These are phyloP conservation scores for Nepenthes gracilis DNA, from an alignment of 148 eudicot species.

Conservation along the genomic window DNA sequence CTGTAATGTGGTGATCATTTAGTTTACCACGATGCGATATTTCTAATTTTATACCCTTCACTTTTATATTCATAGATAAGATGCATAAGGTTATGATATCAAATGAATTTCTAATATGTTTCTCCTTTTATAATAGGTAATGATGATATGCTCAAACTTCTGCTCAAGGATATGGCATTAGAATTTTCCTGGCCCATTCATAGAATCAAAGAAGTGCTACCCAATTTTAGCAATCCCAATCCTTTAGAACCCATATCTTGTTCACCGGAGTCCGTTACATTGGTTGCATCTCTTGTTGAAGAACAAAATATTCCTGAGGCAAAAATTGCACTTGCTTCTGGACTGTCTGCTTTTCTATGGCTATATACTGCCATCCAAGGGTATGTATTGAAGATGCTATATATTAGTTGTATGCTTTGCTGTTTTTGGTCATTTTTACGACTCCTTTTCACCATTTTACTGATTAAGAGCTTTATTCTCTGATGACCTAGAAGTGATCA, in stretches of 20 bases:
- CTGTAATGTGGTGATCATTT: not conserved
- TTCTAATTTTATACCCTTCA: not conserved
- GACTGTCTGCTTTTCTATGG: slow-evolving; percentile 84
- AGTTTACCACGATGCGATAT: not conserved
- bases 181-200: slow-evolving; percentile 81
- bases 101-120: slow-evolving; percentile 5
- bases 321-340: slow-evolving; percentile 54
- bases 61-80: too few species aligned
- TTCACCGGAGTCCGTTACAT: slow-evolving; percentile 38
- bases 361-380: slow-evolving; percentile 70
- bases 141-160: slow-evolving; percentile 46
- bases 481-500: too few species aligned
- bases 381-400: slow-evolving; percentile 19
- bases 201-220: slow-evolving; percentile 44
- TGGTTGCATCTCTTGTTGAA: slow-evolving; percentile 46
- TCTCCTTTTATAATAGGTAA: slow-evolving; percentile 23
- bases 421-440: not conserved
- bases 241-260: slow-evolving; percentile 62
- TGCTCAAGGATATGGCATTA: slow-evolving; percentile 63
- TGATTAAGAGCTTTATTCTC: not conserved
- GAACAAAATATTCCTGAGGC: slow-evolving; percentile 78
- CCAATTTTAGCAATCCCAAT: slow-evolving; percentile 24
- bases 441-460: not conserved
- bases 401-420: not conserved
- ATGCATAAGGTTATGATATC: not conserved